These are phyloP conservation scores for Solioccasus polychromus DNA, from an alignment of 768 basidiomycete genomes.

Conservation along the genomic window DNA sequence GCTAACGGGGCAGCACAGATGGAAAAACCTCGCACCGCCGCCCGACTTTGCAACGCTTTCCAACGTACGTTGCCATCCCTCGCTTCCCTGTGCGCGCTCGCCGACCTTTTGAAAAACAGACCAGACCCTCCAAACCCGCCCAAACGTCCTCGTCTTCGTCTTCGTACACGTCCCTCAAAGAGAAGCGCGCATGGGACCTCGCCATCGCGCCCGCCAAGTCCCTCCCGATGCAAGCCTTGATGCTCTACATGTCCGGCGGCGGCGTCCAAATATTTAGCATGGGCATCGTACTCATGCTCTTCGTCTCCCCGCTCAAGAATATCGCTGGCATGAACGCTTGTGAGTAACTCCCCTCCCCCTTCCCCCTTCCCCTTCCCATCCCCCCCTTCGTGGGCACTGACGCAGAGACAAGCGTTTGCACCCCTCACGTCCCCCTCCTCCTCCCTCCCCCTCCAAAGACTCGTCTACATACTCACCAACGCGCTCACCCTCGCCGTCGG, in stretches of 20 bases:
- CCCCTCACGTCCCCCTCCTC: constrained; percentile 48
- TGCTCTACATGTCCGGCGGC: constrained; percentile 98
- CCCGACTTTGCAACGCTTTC: constrained; percentile 77
- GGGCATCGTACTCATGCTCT: constrained; percentile 92
- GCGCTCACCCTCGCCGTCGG: constrained; percentile 78
- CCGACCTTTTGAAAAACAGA: constrained; percentile 38
- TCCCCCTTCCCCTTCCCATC: neutral
- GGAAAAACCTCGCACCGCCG: constrained; percentile 61
- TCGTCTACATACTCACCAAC: constrained; percentile 71
- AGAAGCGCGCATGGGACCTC: constrained; percentile 81
- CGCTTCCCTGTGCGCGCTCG: neutral
- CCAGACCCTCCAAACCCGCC: constrained; percentile 34
- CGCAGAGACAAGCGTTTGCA: constrained; percentile 50
- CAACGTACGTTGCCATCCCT: constrained; percentile 36
- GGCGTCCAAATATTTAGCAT: constrained; percentile 97
- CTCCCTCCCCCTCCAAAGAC: constrained; percentile 66
- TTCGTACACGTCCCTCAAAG: constrained; percentile 67
- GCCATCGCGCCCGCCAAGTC: constrained; percentile 84
- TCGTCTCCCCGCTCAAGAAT: constrained; percentile 84
- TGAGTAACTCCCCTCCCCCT: constrained; percentile 35
- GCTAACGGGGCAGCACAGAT: too few relatives aligned
- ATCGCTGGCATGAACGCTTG: constrained; percentile 74
- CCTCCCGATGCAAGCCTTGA: constrained; percentile 95
- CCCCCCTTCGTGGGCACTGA: neutral
- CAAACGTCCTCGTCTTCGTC: constrained; percentile 36